Conservation (phyloP, 345 rosid genomes). For the Sonneratia alba region DNA sequence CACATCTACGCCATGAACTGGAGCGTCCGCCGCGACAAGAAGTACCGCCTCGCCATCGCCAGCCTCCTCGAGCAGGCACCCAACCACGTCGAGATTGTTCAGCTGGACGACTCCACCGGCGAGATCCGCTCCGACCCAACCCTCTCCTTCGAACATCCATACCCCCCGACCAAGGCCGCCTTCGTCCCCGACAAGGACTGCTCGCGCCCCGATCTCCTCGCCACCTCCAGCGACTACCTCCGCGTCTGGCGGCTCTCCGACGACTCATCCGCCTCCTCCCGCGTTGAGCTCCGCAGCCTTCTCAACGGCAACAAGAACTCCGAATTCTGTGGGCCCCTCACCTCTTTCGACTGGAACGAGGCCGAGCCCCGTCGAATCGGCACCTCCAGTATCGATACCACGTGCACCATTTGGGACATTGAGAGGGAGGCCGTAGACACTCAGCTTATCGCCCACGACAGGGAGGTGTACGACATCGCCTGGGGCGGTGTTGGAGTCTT, state of each 20-base stretch:
- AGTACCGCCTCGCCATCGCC: constrained; percentile 89
- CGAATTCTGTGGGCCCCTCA: constrained; percentile 83
- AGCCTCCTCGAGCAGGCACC: constrained; percentile 70
- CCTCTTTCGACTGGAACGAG: constrained; percentile 95
- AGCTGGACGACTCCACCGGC: constrained; percentile 90
- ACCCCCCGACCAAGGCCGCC: constrained; percentile 81
- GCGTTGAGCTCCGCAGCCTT: constrained; percentile 63
- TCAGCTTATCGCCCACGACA: constrained; percentile 93
- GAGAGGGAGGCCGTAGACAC: constrained; percentile 86
- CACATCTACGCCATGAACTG: constrained; percentile 98
- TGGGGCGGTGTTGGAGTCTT: constrained; percentile 97
- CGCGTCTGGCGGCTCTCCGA: constrained; percentile 78
- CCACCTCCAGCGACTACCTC: constrained; percentile 85
- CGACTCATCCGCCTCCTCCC: constrained; percentile 32
- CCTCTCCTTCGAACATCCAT: constrained; percentile 89
- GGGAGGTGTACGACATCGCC: constrained; percentile 93
- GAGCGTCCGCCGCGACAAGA: constrained; percentile 98
- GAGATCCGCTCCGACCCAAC: constrained; percentile 82
- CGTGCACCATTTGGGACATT: constrained; percentile 95
- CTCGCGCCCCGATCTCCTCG: constrained; percentile 82
- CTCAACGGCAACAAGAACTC: constrained; percentile 84
- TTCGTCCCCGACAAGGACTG: constrained; percentile 91
- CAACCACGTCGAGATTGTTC: constrained; percentile 86
- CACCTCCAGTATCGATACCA: constrained; percentile 82
- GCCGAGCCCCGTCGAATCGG: constrained; percentile 89